Percentiles rank a stretch among this genome's conserved stretches.
Evolutionary conservation across 2,329 filamentous ascomycete species (phyloP).

Genomic region (Diaporthe australafricana): DNA sequence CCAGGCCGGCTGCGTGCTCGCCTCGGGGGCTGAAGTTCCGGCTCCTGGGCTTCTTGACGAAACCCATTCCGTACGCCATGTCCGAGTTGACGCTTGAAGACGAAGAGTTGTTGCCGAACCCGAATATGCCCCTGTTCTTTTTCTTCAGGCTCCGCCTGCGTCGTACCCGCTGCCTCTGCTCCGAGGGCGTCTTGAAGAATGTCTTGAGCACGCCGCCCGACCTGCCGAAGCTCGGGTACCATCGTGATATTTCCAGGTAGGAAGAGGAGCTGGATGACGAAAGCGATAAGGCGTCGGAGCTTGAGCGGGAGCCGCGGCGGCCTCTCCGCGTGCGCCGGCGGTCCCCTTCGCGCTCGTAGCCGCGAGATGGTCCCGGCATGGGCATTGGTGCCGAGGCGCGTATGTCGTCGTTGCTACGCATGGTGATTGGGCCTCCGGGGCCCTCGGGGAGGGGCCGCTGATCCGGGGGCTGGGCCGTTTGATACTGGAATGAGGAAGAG

Average conservation of each 20-base stretch:
- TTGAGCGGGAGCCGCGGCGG: constrained; percentile 42
- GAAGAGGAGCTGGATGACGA: constrained; percentile 61
- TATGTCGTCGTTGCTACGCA: constrained; percentile 32
- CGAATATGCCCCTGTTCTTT: constrained; percentile 65
- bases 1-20: constrained; percentile 30
- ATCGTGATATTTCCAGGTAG: constrained; percentile 74
- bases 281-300: constrained; percentile 55
- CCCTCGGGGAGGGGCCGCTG: constrained; percentile 25
- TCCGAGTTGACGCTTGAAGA: constrained; percentile 63
- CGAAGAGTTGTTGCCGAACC: constrained; percentile 71
- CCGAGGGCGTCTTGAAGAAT: constrained; percentile 73
- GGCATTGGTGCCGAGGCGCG: constrained; percentile 8
- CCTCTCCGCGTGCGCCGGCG: constrained; percentile 8
- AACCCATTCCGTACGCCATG: constrained; percentile 74
- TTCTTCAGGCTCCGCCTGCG: constrained; percentile 55
- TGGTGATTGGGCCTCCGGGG: constrained; percentile 21
- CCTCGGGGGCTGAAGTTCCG: constrained; percentile 46
- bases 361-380: constrained; percentile 29
- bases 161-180: constrained; percentile 57
- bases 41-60: constrained; percentile 56
- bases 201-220: constrained; percentile 68
- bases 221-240: constrained; percentile 58
- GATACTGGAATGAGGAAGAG: constrained; percentile 30
- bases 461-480: constrained; percentile 4
- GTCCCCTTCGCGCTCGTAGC: constrained; percentile 30